Conservation (phyloP, 768 basidiomycete species). For the Mycena chlorophos region DNA sequence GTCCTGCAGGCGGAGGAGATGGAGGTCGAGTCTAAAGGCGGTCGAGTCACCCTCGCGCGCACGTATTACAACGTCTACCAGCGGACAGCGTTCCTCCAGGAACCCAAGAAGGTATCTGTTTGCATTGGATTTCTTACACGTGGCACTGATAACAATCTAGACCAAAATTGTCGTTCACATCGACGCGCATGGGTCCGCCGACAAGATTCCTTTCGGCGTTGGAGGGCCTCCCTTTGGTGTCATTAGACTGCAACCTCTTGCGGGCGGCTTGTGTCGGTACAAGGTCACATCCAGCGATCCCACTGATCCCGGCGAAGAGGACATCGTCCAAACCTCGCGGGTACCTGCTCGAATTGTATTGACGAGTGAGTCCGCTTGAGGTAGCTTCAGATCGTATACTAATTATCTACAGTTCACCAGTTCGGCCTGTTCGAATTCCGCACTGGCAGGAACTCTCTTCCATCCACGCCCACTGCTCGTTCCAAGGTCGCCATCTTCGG, state of each 20-base stretch:
- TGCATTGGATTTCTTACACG: constrained; percentile 9
- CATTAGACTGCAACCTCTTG: constrained; percentile 80
- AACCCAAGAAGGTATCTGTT: constrained; percentile 71
- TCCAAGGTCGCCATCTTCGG: constrained; percentile 87
- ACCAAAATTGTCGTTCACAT: constrained; percentile 88
- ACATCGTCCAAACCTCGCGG: constrained; percentile 75
- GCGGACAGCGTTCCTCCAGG: constrained; percentile 73
- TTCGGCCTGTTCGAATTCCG: constrained; percentile 88
- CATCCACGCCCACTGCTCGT: constrained; percentile 79
- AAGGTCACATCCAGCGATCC: constrained; percentile 74
- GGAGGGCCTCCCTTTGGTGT: constrained; percentile 73
- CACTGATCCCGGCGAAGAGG: constrained; percentile 73
- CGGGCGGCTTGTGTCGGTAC: constrained; percentile 79
- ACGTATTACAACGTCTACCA: constrained; percentile 93
- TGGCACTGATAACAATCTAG: constrained; percentile 39
- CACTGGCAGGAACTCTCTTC: constrained; percentile 71
- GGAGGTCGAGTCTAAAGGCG: constrained; percentile 70
- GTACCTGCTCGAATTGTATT: constrained; percentile 77
- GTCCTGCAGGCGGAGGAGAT: constrained; percentile 69
- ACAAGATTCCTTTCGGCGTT: constrained; percentile 75
- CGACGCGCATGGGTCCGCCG: constrained; percentile 72
- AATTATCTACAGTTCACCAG: constrained; percentile 64
- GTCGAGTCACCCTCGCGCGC: constrained; percentile 63
- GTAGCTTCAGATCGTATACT: constrained; percentile 5
- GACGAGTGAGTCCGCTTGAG: constrained; percentile 59